Base-by-base conservation (phyloP, 345 rosid species). In the Cardamine chenopodiifolia region DNA sequence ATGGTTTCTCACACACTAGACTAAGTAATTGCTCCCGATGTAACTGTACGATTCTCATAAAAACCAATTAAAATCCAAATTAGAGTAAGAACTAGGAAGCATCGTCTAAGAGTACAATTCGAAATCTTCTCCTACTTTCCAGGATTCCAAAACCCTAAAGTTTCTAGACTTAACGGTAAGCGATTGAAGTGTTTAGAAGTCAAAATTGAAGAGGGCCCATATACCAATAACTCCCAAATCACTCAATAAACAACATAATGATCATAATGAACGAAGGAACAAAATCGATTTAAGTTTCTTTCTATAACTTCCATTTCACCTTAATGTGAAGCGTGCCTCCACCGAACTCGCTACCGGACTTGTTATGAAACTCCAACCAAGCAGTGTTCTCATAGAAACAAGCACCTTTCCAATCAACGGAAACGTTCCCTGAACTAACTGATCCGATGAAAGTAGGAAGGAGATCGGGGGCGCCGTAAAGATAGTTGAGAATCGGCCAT, bases 241-340 rank as follows among this genome's bases (percentile, higher is more conserved):
- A 64, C 26, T 28, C 10, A 18, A 73, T 1, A 50, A n/a, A 61
- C 26, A 71, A 50, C 39, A 61, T 0, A 72, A 40, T 3, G n/a
- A 52, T 39, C 32, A 29, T 6, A 53, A 10, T 8, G 17, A 7
- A 20, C 5, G 7, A 55, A 64, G 6, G 19, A 40, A 35, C 39
- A 44, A 32, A 63, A 29, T 40, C 10, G 4, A 53, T 11, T 29
- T 9, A 29, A 37, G 0, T 11, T 64, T 3, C 4, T 2, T 4
- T 84, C 7, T 14, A 9, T 6, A 23, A 53, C 17, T 17, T 17
- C 42, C 14, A 29, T 52, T 53, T 48, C 20, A 76, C 76, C 75
- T 76, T 74, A 25, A 92, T 77, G 63, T 94, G 97, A 74, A 94
- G 92, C 23, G 97, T 90, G 19, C 99, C 97, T 2, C 99, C 99